These are phyloP conservation scores for Alnus glutinosa DNA, from an alignment of 306 rosid species.

Conservation along the genomic window DNA sequence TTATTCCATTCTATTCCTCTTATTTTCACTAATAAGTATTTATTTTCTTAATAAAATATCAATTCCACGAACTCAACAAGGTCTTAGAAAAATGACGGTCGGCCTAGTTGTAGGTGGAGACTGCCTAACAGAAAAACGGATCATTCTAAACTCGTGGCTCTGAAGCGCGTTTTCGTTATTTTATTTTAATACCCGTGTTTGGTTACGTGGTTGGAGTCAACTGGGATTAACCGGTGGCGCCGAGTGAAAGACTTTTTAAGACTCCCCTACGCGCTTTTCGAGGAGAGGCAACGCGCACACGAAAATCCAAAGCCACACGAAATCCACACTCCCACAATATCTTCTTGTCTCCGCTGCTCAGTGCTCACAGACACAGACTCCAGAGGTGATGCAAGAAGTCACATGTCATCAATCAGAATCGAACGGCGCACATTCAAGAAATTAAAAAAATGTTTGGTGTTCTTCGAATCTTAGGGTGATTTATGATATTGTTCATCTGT, in stretches of 20 bases:
- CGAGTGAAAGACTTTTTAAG: constrained; percentile 29
- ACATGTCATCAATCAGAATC: constrained; percentile 9
- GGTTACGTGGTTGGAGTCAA: constrained; percentile 26
- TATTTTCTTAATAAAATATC: no score
- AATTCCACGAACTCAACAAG: no score
- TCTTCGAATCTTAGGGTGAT: no score
- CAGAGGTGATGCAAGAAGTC: not conserved
- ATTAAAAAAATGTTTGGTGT: no score
- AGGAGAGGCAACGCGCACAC: constrained; percentile 13
- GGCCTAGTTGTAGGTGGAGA: constrained; percentile 14
- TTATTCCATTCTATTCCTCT: no score
- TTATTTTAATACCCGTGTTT: not conserved
- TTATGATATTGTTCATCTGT: no score
- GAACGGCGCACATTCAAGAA: constrained; percentile 18
- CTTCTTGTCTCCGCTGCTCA: not conserved
- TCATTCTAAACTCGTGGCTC: not conserved
- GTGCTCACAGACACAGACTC: not conserved
- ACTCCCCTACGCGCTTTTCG: constrained; percentile 33
- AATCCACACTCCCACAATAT: constrained; percentile 31
- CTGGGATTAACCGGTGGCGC: constrained; percentile 42
- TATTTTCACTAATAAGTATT: no score
- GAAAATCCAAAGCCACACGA: constrained; percentile 31
- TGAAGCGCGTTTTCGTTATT: constrained; percentile 21
- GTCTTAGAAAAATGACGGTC: no score
- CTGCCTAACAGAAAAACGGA: constrained; percentile 34